phyloP scores from a whole-genome alignment of 768 basidiomycete species.

The Calocera viscosa region DNA sequence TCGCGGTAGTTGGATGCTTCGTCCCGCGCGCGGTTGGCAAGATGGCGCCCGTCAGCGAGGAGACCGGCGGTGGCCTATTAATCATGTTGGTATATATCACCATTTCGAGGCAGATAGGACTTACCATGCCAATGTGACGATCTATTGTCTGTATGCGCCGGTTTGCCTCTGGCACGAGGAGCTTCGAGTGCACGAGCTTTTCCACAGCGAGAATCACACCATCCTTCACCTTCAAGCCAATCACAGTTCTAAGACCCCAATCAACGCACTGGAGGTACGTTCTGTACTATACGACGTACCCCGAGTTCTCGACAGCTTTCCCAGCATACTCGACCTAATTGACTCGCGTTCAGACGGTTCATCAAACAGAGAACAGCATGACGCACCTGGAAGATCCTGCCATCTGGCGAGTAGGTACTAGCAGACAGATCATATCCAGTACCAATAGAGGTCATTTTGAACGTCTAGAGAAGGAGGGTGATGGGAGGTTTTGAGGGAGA shows the following conservation, averaged over 20 bases:
- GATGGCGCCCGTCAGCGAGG: slow-evolving; percentile 81
- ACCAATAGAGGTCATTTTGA: slow-evolving; percentile 87
- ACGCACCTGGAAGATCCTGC: slow-evolving; percentile 91
- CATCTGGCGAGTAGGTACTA: slow-evolving; percentile 91
- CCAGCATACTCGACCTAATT: slow-evolving; percentile 94
- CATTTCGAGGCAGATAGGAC: not conserved
- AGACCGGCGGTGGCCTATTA: slow-evolving; percentile 81
- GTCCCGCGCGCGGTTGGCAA: slow-evolving; percentile 71
- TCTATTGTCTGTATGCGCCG: slow-evolving; percentile 88
- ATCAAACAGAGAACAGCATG: slow-evolving; percentile 11
- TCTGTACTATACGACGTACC: slow-evolving; percentile 37
- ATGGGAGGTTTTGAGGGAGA: slow-evolving; percentile 8
- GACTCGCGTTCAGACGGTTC: slow-evolving; percentile 12
- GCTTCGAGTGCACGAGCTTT: slow-evolving; percentile 91
- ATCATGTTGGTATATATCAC: not conserved
- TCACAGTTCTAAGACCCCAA: slow-evolving; percentile 61
- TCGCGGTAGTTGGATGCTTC: slow-evolving; percentile 68
- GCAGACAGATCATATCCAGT: slow-evolving; percentile 97
- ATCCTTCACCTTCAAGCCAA: slow-evolving; percentile 87
- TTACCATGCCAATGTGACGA: slow-evolving; percentile 82
- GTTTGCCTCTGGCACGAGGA: slow-evolving; percentile 85
- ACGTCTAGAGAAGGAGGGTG: not conserved
- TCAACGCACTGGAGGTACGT: slow-evolving; percentile 8
- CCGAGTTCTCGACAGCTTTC: slow-evolving; percentile 98
- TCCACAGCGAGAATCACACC: slow-evolving; percentile 95